Percentiles rank a stretch among this genome's conserved stretches.
Conservation (phyloP, 1,284 basidiomycete genomes). For the Agaricales sp. region DNA sequence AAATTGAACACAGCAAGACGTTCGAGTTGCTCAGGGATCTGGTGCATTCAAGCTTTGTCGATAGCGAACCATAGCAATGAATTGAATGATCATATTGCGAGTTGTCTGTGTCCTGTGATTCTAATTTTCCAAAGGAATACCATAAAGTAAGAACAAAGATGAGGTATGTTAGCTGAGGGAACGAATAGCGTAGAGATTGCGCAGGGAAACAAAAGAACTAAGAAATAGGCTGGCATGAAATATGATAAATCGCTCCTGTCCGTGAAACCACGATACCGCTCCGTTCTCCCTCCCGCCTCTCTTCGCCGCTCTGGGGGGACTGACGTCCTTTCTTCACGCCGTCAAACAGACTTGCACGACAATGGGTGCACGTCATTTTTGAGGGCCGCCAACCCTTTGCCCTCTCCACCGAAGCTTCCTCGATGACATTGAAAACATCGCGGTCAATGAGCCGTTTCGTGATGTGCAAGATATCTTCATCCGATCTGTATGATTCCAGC, state of each 20-base stretch:
- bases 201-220: not conserved
- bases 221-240: slow-evolving; percentile 30
- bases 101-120: too few relatives aligned
- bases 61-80: slow-evolving; percentile 12
- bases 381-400: slow-evolving; percentile 41
- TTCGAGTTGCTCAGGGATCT: slow-evolving; percentile 51
- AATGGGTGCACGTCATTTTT: slow-evolving; percentile 25
- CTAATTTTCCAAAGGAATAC: not conserved
- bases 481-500: slow-evolving; percentile 88
- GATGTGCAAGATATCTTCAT: slow-evolving; percentile 86
- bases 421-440: slow-evolving; percentile 73
- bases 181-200: not conserved
- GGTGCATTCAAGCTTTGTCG: slow-evolving; percentile 38
- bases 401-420: slow-evolving; percentile 38
- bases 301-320: not conserved
- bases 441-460: slow-evolving; percentile 77
- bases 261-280: slow-evolving; percentile 42
- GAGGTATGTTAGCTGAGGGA: not conserved
- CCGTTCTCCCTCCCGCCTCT: not conserved
- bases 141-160: not conserved
- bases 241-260: slow-evolving; percentile 51
- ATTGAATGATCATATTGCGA: too few relatives aligned
- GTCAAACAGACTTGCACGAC: not conserved
- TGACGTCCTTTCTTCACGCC: not conserved
- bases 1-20: slow-evolving; percentile 41